phyloP scores from a whole-genome alignment of 805 yeast genomes.

The Ogataea paraovalis region DNA sequence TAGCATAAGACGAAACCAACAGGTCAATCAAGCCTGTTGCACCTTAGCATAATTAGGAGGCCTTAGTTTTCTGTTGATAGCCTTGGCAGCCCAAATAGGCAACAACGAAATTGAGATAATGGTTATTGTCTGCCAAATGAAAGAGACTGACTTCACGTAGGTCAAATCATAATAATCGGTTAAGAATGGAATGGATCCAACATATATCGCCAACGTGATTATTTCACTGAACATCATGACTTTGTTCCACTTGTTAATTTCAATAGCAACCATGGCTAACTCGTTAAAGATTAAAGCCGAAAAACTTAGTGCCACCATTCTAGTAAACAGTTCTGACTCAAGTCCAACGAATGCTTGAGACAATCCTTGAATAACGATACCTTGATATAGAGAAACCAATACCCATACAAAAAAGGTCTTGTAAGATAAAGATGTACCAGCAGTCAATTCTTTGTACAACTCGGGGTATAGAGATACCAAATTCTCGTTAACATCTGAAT shows the following conservation, averaged over 20 bases:
- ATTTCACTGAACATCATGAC: slow-evolving; percentile 71
- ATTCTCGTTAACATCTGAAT: slow-evolving; percentile 85
- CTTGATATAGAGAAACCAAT: slow-evolving; percentile 85
- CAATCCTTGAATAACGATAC: slow-evolving; percentile 75
- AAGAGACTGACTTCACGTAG: slow-evolving; percentile 54
- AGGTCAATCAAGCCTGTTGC: slow-evolving; percentile 67
- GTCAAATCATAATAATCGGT: slow-evolving; percentile 79
- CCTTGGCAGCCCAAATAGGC: slow-evolving; percentile 86
- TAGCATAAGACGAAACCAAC: no score
- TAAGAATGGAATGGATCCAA: slow-evolving; percentile 78
- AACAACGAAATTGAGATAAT: slow-evolving; percentile 67
- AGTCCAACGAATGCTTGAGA: slow-evolving; percentile 76
- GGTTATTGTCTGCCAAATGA: slow-evolving; percentile 64
- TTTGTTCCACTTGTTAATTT: slow-evolving; percentile 87
- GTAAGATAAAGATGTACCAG: slow-evolving; percentile 82
- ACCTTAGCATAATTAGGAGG: slow-evolving; percentile 98
- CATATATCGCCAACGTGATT: slow-evolving; percentile 60
- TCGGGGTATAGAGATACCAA: slow-evolving; percentile 92
- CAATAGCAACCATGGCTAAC: slow-evolving; percentile 88
- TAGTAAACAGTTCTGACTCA: slow-evolving; percentile 46
- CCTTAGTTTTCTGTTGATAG: slow-evolving; percentile 67
- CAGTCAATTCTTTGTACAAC: slow-evolving; percentile 84
- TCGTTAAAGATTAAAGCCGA: slow-evolving; percentile 80
- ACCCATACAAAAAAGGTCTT: slow-evolving; percentile 91
- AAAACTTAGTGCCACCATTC: slow-evolving; percentile 84